phyloP scores from a whole-genome alignment of 345 rosid genomes.

The Eucalyptus dawsonii region DNA sequence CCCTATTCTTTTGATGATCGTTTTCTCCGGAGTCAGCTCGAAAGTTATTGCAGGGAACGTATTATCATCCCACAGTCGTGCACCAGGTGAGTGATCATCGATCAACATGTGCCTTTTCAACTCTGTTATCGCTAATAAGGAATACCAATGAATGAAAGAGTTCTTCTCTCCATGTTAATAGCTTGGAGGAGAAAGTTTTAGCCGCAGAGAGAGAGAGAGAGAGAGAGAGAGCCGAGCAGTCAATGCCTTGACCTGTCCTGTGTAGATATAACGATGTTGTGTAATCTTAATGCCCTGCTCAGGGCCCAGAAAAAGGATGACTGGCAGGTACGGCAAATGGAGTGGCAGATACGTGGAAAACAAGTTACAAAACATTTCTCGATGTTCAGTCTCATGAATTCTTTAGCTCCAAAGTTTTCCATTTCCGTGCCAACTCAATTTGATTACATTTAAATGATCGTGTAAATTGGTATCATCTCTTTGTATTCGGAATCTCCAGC shows the following conservation, averaged over 20 bases:
- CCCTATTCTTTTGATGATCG: not conserved
- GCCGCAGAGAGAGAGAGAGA: not conserved
- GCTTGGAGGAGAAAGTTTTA: not conserved
- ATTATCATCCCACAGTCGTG: not conserved
- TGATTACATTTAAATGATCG: too few relatives aligned
- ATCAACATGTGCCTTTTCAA: not conserved
- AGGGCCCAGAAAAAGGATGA: not conserved
- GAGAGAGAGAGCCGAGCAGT: not conserved
- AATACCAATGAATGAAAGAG: not conserved
- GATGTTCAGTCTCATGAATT: not conserved
- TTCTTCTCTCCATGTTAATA: not conserved
- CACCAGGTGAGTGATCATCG: conserved; percentile 4
- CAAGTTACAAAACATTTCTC: not conserved
- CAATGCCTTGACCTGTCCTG: not conserved
- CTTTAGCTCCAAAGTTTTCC: not conserved
- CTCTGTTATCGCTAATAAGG: not conserved
- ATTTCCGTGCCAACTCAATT: not conserved
- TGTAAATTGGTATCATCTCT: not conserved
- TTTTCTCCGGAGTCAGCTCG: not conserved
- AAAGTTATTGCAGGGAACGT: not conserved
- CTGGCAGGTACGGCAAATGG: not conserved
- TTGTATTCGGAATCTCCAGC: not conserved
- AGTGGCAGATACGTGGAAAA: not conserved
- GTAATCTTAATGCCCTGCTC: not conserved
- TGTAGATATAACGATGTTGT: not conserved